These are phyloP conservation scores for Hebeloma cylindrosporum DNA, from an alignment of 768 basidiomycete species.

Conservation along the genomic window DNA sequence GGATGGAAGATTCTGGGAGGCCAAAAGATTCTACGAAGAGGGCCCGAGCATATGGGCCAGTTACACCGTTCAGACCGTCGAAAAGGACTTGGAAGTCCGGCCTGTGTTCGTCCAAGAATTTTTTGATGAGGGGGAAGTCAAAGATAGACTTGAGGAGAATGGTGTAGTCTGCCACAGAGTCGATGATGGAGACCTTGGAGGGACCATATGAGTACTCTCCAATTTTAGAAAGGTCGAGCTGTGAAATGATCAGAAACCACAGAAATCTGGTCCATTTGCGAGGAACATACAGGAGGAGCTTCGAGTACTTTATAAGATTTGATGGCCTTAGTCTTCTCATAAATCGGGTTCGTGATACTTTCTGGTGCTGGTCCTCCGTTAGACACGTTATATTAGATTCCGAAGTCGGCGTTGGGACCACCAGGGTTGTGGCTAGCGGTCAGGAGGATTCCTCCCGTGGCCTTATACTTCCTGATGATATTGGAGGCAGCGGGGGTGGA, in stretches of 20 bases:
- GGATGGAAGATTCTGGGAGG: slow-evolving; percentile 75
- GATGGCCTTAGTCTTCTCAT: slow-evolving; percentile 87
- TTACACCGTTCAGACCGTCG: slow-evolving; percentile 95
- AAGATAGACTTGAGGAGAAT: slow-evolving; percentile 85
- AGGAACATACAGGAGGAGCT: slow-evolving; percentile 59
- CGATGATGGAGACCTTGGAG: slow-evolving; percentile 84
- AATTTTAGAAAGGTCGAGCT: slow-evolving; percentile 85
- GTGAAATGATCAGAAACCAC: slow-evolving; percentile 1
- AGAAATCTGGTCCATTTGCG: slow-evolving; percentile 7
- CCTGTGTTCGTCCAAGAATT: slow-evolving; percentile 73
- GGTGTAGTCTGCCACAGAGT: slow-evolving; percentile 90
- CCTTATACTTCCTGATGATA: slow-evolving; percentile 94
- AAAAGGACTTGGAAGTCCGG: slow-evolving; percentile 84
- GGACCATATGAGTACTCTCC: slow-evolving; percentile 83
- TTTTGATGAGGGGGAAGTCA: slow-evolving; percentile 89
- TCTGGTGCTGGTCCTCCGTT: slow-evolving; percentile 99
- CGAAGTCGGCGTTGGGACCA: slow-evolving; percentile 97
- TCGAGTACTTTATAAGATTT: slow-evolving; percentile 83
- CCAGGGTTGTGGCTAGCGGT: slow-evolving; percentile 99
- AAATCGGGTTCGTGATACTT: slow-evolving; percentile 94
- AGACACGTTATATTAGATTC: slow-evolving; percentile 98
- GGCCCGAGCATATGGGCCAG: slow-evolving; percentile 91
- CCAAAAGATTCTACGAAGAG: slow-evolving; percentile 84
- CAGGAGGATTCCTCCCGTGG: slow-evolving; percentile 93
- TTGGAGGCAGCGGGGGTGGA: slow-evolving; percentile 98